Conservation (phyloP, 164 flowering plant genomes). For the Warburgia ugandensis region DNA sequence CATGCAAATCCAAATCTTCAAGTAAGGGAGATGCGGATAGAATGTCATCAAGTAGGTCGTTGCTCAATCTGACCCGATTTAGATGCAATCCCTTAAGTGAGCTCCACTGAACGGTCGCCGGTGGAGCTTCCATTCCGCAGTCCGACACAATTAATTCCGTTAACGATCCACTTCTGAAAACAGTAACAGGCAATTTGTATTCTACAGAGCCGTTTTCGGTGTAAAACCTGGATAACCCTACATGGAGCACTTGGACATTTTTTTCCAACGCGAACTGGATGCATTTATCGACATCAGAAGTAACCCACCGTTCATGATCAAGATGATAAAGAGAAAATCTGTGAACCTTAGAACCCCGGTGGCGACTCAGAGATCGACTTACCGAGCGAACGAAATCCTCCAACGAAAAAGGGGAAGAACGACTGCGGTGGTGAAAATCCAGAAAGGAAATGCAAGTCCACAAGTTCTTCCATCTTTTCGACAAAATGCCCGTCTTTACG, state of each 20-base stretch:
- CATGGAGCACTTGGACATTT: background rate
- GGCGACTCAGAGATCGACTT: background rate
- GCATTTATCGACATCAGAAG: background rate
- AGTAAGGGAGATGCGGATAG: too few relatives aligned
- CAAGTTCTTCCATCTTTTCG: constrained; percentile 1
- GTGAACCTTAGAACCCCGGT: background rate
- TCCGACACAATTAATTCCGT: too few relatives aligned
- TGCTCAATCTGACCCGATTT: too few relatives aligned
- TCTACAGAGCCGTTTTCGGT: too few relatives aligned
- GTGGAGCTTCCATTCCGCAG: too few relatives aligned
- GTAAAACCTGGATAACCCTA: too few relatives aligned
- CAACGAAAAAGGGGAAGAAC: background rate
- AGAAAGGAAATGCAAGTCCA: background rate
- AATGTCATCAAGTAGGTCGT: too few relatives aligned
- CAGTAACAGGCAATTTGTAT: too few relatives aligned
- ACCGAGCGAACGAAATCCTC: background rate
- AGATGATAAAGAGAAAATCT: background rate
- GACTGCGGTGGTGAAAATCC: background rate
- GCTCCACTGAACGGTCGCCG: too few relatives aligned
- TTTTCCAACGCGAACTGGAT: background rate
- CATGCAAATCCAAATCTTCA: too few relatives aligned
- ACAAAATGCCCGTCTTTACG: constrained; percentile 1
- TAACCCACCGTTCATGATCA: background rate
- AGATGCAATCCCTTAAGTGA: too few relatives aligned
- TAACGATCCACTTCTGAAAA: too few relatives aligned